A percentile compares a stretch with the other conserved stretches of the same genome.
Conservation (phyloP, 176 grass and related monocot genomes). For the Oryza rufipogon region DNA sequence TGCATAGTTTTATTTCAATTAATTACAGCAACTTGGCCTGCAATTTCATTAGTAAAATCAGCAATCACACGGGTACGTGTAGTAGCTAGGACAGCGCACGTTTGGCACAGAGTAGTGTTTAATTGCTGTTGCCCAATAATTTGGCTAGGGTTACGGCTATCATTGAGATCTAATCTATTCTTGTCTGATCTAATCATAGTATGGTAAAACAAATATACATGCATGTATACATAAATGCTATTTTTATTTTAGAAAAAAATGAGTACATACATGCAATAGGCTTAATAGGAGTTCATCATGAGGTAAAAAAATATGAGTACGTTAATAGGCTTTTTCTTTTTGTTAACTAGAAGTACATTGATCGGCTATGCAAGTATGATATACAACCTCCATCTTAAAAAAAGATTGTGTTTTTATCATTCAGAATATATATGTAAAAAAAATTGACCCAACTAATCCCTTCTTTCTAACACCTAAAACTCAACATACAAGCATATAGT, state of each 20-base stretch:
- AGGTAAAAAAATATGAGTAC: too few relatives aligned
- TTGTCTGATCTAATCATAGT: background rate
- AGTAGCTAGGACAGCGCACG: constrained; percentile 36
- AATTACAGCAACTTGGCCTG: constrained; percentile 30
- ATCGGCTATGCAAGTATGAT: too few relatives aligned
- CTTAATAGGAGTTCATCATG: too few relatives aligned
- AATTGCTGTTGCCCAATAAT: constrained; percentile 13
- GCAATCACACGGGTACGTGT: constrained; percentile 8
- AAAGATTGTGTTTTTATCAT: too few relatives aligned
- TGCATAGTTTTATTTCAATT: constrained; percentile 1
- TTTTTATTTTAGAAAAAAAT: background rate
- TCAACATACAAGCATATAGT: too few relatives aligned
- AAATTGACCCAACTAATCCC: too few relatives aligned
- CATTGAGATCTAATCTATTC: constrained; percentile 14
- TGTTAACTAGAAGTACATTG: too few relatives aligned
- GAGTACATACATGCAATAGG: too few relatives aligned
- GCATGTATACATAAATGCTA: background rate
- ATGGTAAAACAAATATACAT: background rate
- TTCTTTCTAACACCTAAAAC: too few relatives aligned
- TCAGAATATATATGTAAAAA: too few relatives aligned
- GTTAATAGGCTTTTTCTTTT: too few relatives aligned
- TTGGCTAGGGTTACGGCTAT: constrained; percentile 6
- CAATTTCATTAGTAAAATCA: background rate
- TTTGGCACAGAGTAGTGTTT: background rate
- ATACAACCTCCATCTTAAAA: too few relatives aligned